Evolutionary conservation across 331 rosid genomes (phyloP).

Genomic region (Cydonia oblonga): DNA sequence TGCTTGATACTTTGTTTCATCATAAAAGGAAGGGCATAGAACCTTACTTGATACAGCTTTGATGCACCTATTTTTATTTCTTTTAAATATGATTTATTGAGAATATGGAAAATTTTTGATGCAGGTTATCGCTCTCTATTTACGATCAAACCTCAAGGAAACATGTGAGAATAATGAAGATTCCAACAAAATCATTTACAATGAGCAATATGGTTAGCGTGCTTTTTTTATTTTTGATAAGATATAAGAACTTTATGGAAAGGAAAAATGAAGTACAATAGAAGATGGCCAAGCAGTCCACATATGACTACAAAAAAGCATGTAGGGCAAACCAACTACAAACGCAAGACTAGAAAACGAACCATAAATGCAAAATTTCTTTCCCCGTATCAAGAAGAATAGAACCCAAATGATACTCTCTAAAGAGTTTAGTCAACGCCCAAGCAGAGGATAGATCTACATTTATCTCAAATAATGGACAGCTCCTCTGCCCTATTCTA

Average conservation of each 20-base stretch:
- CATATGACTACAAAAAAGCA: not conserved
- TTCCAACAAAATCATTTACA: conserved; percentile 21
- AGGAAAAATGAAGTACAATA: not conserved
- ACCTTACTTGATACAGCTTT: not conserved
- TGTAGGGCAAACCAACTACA: not conserved
- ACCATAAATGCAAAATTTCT: not conserved
- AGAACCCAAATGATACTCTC: not conserved
- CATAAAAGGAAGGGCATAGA: not conserved
- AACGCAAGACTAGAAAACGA: not conserved
- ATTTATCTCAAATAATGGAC: not conserved
- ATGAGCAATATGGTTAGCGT: conserved; percentile 46
- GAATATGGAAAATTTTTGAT: conserved; percentile 9
- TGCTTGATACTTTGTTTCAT: not conserved
- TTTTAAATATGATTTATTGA: conserved; percentile 2
- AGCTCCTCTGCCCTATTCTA: not conserved
- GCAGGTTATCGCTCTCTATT: conserved; percentile 76
- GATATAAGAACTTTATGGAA: not conserved
- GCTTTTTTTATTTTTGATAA: not conserved
- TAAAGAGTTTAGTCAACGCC: not conserved
- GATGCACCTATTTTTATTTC: not conserved
- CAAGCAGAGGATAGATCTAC: not conserved
- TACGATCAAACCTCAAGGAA: conserved; percentile 75
- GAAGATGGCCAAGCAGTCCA: not conserved
- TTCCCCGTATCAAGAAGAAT: not conserved
- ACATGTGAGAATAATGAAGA: conserved; percentile 24